Conservation (phyloP, 1,139 yeast genomes). For the Blastobotrys malaysiensis region DNA sequence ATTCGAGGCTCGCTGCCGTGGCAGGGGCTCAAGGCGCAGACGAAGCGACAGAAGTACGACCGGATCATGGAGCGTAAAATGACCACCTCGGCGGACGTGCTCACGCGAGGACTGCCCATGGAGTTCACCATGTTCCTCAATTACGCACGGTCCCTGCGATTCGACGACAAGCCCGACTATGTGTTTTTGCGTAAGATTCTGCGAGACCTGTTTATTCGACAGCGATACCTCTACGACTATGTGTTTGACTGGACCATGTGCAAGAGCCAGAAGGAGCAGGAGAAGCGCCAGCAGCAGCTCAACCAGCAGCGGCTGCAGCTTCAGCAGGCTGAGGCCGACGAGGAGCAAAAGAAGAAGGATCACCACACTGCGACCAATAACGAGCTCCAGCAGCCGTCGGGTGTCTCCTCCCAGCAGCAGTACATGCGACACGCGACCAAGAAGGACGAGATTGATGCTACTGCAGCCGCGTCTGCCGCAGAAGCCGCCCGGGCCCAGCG, state of each 20-base stretch:
- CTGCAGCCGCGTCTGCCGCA: background rate
- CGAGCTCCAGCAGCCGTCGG: background rate
- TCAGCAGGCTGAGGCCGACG: background rate
- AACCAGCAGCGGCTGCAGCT: slow-evolving; percentile 19
- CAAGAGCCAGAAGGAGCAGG: slow-evolving; percentile 35
- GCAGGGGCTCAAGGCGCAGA: slow-evolving; percentile 97
- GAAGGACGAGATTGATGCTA: background rate
- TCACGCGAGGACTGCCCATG: slow-evolving; percentile 86
- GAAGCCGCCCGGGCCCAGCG: background rate
- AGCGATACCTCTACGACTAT: slow-evolving; percentile 88
- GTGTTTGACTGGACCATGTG: slow-evolving; percentile 96
- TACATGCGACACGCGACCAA: background rate
- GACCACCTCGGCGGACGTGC: slow-evolving; percentile 83
- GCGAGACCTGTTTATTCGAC: slow-evolving; percentile 83
- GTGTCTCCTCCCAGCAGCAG: background rate
- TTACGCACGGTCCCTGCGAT: slow-evolving; percentile 83
- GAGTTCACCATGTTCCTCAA: slow-evolving; percentile 87
- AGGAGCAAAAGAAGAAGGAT: background rate
- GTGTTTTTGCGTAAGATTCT: slow-evolving; percentile 81
- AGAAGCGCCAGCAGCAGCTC: slow-evolving; percentile 41
- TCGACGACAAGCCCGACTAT: slow-evolving; percentile 96
- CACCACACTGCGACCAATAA: background rate
- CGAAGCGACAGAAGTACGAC: slow-evolving; percentile 95
- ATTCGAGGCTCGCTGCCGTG: slow-evolving; percentile 95
- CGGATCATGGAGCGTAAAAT: slow-evolving; percentile 94